Conservation (phyloP, 2,329 filamentous ascomycete genomes). For the Colletotrichum sp. region DNA sequence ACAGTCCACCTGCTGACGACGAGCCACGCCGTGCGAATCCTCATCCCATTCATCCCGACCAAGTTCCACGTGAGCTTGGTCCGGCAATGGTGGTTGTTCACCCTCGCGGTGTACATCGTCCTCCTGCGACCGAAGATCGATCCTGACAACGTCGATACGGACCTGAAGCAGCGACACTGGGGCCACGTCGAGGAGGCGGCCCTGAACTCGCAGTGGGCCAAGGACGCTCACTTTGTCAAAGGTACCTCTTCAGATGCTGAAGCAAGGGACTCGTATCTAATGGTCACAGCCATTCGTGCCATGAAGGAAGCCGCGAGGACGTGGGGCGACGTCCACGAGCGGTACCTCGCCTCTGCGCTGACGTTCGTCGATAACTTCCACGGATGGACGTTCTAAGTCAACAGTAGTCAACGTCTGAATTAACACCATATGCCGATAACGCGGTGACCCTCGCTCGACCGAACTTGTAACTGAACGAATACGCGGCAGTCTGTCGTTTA, state of each 20-base stretch:
- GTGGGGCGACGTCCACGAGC: constrained; percentile 73
- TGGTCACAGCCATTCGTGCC: constrained; percentile 65
- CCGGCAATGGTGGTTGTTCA: constrained; percentile 88
- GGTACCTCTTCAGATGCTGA: constrained; percentile 47
- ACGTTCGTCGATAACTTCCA: constrained; percentile 77
- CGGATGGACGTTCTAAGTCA: constrained; percentile 60
- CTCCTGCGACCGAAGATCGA: constrained; percentile 77
- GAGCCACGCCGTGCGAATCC: constrained; percentile 85
- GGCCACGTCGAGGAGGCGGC: constrained; percentile 75
- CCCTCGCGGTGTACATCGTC: constrained; percentile 77
- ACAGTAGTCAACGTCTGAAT: not conserved
- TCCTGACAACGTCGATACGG: constrained; percentile 65
- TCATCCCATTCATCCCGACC: constrained; percentile 78
- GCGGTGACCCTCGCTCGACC: not conserved
- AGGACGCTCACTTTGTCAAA: constrained; percentile 87
- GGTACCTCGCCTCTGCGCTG: constrained; percentile 71
- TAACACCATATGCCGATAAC: not conserved
- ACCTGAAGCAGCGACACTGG: constrained; percentile 75
- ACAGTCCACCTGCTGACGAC: constrained; percentile 82
- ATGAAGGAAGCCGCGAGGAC: constrained; percentile 77
- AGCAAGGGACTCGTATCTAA: not conserved
- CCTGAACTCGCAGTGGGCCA: constrained; percentile 68
- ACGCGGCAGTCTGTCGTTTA: not conserved
- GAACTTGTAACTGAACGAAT: not conserved
- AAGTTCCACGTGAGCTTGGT: constrained; percentile 77